Evolutionary conservation across 176 grass and related monocot species (phyloP), one percentile per base, ranked within the genome.

Genomic region (Carex parvula): DNA sequence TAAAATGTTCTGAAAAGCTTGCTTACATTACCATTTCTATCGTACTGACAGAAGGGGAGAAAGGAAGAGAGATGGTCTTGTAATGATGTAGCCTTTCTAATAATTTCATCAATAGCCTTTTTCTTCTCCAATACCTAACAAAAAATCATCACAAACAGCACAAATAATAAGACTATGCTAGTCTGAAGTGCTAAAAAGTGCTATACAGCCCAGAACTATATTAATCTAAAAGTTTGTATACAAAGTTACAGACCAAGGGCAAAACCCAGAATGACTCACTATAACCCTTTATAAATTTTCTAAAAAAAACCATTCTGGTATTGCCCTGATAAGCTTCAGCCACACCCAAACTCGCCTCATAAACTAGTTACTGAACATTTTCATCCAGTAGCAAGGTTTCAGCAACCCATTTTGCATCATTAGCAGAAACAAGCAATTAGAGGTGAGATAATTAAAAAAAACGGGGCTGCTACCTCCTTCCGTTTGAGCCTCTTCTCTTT

Each of bases 21-120:
- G 52, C 13, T 86, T 91, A 6, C 37, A 39, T 39, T 39, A 92
- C 94, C 90, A 44, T 87, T 92, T 90, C 87, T 84, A 15, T 97
- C 61, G 71, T 91, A 97, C 30, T 84, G 82, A 55, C 86, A 86
- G 30, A 92, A 91, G 26, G 56, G 78, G 6, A 84, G 87, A 85
- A 97, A 94, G 8, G 84, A 84, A 18, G 50, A 81, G 61, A 92
- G 90, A 90, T 92, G 92, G 64, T 90, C 89, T 85, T 90, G 87
- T 61, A 86, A 52, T 67, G 87, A 77, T 53, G 85, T 20, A 62
- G 89, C 92, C 66, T 86, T 92, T 70, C 81, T 88, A 81, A 94
- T 86, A 81, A 87, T 71, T 85, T 94, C 89, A 12, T 91, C 74
- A 9, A 91, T 60, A 9, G 87, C 87, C 39, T 91, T 94, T 68